Base-by-base conservation (phyloP, 768 basidiomycete species). In the Psilocybe azurescens region DNA sequence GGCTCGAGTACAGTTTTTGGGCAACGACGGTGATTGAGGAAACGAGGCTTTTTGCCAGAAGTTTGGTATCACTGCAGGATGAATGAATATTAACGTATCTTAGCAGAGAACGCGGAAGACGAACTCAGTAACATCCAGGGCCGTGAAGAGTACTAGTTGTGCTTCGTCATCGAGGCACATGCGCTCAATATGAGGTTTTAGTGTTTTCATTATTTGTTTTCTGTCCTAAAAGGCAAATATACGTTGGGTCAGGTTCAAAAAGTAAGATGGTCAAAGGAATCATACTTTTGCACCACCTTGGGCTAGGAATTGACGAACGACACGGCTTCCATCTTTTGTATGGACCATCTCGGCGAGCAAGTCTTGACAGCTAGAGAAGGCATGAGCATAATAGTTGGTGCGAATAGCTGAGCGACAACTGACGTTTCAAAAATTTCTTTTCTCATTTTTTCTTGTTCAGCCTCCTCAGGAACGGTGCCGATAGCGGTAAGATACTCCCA, bases 161-260 rank as follows among this genome's bases (percentile, higher is more conserved):
- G 95, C 95, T 64, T 97, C 94, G 49, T 94, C 93, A 66, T 95
- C 93, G 46, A 84, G 80, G 68, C 90, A 92, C 85, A 97, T 94
- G 2, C 91, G 88, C 71, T 91, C 90, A 28, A 96, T 81, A 67
- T 97, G 94, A 1, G 94, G 94, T 67, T 95, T 95, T 54, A 98
- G 82, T 5, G 86, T 83, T 78, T 96, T 96, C 57, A 97, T 79
- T 55, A 96, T 93, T 64, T 90, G 89, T 83, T 97, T 98, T 58
- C 95, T 86, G 73, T 97, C 95, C 90, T 91, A n/a, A 8, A 8
- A 14, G 30, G 56, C 51, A 49, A 30, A 11, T 56, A 28, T 0
- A 7, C 33, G 33, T 36, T 36, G 11, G 3, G 11, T 36, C 6
- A 36, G 11, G 33, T 36, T 36, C 11, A 56, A 3, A 56, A 16